Evolutionary conservation across 495 filamentous ascomycete species (phyloP), one percentile per base, ranked within the genome.

Genomic region (Lasiosphaeria hispida): DNA sequence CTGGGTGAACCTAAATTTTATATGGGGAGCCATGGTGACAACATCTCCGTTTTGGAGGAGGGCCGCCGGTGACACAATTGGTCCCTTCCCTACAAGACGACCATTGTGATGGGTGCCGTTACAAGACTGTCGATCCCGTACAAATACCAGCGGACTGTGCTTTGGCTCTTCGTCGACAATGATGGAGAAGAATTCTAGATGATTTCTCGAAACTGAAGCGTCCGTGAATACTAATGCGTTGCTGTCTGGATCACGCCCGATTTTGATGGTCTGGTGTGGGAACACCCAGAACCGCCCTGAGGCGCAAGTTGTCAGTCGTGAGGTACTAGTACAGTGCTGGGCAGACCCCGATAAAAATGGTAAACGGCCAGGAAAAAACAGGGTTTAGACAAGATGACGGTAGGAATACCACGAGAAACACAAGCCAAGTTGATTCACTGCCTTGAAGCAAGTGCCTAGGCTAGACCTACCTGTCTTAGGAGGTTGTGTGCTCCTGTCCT

Each of bases 161-260:
- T 68, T 63, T 0, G 63, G 38, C n/a, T 65, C 44, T 43, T 77
- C 72, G 10, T 73, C 65, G n/a, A 61, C 84, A 3, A 80, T 60
- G 19, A 88, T 71, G 1, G 80, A 82, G 67, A 86, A 87, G 19
- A 88, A 77, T n/a, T 80, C 80, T 11, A 86, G 65, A 49, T 88
- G 85, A 37, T 70, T 71, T 37, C 80, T 82, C 3, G 85, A 89
- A 17, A 87, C 72, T 10, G 66, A 59, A 0, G 62, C 66, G 53
- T 82, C 65, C 0, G 66, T 37, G 30, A 85, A 60, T 14, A 69
- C 67, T 41, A 80, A 66, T 18, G 75, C 63, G 35, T 72, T 75
- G 63, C 69, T 69, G 18, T 63, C 60, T 1, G 61, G 52, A 53
- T 70, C 65, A 45, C 77, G 65, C 6, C 77, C 77, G 48, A 77